phyloP scores from a whole-genome alignment of 805 yeast genomes.

The Saccharomyces jurei region DNA sequence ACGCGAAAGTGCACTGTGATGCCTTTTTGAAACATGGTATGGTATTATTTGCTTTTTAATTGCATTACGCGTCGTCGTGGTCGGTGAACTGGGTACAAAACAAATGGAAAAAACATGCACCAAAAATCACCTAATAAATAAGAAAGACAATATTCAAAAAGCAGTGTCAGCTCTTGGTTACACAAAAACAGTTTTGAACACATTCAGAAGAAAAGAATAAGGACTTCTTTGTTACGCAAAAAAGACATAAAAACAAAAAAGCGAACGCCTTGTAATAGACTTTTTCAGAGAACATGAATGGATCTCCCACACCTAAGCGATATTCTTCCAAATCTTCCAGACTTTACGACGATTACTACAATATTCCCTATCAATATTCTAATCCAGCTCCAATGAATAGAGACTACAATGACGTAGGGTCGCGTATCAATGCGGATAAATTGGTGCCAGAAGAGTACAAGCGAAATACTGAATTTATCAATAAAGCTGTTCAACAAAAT shows the following conservation, averaged over 20 bases:
- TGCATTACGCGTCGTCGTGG: background rate
- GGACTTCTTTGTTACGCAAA: background rate
- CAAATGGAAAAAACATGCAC: background rate
- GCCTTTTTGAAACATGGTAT: background rate
- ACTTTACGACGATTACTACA: constrained; percentile 1
- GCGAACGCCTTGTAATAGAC: background rate
- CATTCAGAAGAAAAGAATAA: background rate
- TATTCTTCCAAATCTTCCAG: constrained; percentile 13
- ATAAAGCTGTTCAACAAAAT: constrained; percentile 31
- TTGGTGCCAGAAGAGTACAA: constrained; percentile 31
- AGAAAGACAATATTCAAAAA: background rate
- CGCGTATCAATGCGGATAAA: constrained; percentile 11
- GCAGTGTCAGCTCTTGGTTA: background rate
- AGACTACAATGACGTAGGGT: constrained; percentile 1
- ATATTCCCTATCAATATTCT: constrained; percentile 7
- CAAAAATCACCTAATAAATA: background rate
- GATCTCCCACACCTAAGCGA: constrained; percentile 28
- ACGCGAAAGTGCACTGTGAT: background rate
- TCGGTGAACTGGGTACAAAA: background rate
- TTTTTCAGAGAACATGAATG: constrained; percentile 12
- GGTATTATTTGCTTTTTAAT: background rate
- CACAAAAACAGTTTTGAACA: background rate
- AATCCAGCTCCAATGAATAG: constrained; percentile 4
- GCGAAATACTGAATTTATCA: constrained; percentile 32
- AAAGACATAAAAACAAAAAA: background rate